Evolutionary conservation across 2,329 filamentous ascomycete species (phyloP).

Genomic region (Aspergillus jensenii): DNA sequence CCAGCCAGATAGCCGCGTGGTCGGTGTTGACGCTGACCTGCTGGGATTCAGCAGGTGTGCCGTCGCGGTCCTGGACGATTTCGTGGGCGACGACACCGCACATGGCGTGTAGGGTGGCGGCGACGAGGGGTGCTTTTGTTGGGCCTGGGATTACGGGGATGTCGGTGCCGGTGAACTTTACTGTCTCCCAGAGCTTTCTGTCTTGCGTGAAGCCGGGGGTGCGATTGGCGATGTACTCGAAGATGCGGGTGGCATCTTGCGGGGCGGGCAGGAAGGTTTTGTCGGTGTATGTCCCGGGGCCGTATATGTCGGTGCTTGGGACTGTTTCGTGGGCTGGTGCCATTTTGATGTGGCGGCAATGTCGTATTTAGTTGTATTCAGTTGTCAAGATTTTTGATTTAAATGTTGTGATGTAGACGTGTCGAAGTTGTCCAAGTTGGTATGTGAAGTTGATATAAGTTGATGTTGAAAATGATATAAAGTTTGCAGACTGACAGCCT

Average conservation of each 20-base stretch:
- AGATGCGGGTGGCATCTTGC: constrained; percentile 39
- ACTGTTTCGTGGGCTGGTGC: constrained; percentile 13
- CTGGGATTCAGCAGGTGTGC: constrained; percentile 7
- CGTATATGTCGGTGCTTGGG: constrained; percentile 31
- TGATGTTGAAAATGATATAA: background rate
- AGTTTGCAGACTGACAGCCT: background rate
- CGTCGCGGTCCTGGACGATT: constrained; percentile 30
- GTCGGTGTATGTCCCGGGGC: constrained; percentile 45
- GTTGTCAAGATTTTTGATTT: too few relatives aligned
- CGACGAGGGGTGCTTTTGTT: constrained; percentile 44
- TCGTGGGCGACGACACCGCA: constrained; percentile 44
- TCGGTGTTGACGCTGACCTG: constrained; percentile 48
- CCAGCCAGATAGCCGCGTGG: constrained; percentile 49
- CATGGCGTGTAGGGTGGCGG: constrained; percentile 47
- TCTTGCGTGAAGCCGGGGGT: constrained; percentile 45
- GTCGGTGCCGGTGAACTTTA: constrained; percentile 41
- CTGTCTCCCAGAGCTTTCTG: constrained; percentile 24
- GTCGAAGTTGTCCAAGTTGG: background rate
- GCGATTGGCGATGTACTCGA: constrained; percentile 35
- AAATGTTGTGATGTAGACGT: background rate
- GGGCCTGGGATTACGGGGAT: constrained; percentile 45
- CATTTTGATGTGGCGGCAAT: background rate
- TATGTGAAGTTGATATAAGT: too few relatives aligned
- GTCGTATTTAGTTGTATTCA: too few relatives aligned
- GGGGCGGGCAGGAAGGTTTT: constrained; percentile 36